These are phyloP conservation scores for Serendipita sp. DNA, from an alignment of 768 basidiomycete genomes.

Conservation along the genomic window DNA sequence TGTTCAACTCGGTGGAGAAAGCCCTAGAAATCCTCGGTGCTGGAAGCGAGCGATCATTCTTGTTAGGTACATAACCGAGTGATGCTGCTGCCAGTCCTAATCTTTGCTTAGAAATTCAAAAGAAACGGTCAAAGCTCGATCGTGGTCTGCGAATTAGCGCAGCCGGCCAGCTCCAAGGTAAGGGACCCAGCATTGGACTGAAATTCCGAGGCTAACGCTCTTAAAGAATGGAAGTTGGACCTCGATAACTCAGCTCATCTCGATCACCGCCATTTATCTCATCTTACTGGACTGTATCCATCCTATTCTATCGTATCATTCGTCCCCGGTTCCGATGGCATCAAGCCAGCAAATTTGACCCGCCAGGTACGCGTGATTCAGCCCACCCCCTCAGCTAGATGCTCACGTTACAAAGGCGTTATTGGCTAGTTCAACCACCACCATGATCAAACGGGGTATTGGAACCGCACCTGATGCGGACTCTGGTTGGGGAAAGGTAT, in stretches of 20 bases:
- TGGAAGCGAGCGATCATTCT: constrained; percentile 46
- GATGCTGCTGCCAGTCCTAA: no score
- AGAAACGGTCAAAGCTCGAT: constrained; percentile 8
- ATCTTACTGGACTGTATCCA: constrained; percentile 60
- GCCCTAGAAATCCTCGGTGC: constrained; percentile 44
- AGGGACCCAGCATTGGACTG: not conserved
- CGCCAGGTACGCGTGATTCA: constrained; percentile 30
- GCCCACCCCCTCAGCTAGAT: constrained; percentile 7
- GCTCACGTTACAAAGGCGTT: constrained; percentile 40
- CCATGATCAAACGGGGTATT: constrained; percentile 50
- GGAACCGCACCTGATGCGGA: constrained; percentile 52
- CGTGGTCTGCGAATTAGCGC: constrained; percentile 49
- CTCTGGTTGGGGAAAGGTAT: constrained; percentile 59
- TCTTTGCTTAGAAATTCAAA: not conserved
- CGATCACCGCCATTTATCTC: constrained; percentile 38
- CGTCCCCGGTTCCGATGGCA: constrained; percentile 19
- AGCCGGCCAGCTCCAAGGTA: constrained; percentile 69
- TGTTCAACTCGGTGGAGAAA: constrained; percentile 59
- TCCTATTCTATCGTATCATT: constrained; percentile 54
- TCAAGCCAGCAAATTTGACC: constrained; percentile 18
- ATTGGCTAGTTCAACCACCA: constrained; percentile 38
- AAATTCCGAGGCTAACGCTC: not conserved
- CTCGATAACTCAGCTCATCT: constrained; percentile 31
- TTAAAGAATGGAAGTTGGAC: constrained; percentile 65
- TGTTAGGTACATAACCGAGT: constrained; percentile 28